A percentile compares a stretch with the other conserved stretches of the same genome.
Evolutionary conservation across 2,329 filamentous ascomycete genomes (phyloP).

Genomic region (Colletotrichum kahawae): DNA sequence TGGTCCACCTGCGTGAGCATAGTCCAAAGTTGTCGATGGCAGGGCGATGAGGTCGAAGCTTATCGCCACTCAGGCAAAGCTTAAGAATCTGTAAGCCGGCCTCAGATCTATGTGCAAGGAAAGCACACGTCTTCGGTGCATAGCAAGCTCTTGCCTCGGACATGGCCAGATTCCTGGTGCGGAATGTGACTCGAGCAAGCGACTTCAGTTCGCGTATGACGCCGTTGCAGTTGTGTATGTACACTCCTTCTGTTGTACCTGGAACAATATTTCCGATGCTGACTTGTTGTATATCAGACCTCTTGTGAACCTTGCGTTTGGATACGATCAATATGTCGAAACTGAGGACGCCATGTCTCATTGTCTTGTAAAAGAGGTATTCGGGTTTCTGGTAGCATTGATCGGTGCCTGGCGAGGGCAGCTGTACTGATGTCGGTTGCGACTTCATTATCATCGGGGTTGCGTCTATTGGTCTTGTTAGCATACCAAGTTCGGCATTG

Average conservation of each 20-base stretch:
- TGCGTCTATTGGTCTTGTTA: neutral
- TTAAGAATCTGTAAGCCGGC: neutral
- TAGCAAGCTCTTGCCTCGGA: neutral
- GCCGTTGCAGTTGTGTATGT: neutral
- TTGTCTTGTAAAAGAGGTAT: neutral
- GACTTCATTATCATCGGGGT: neutral
- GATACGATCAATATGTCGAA: neutral
- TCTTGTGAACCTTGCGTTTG: neutral
- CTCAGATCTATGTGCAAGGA: neutral
- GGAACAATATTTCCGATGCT: neutral
- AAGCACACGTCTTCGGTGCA: neutral
- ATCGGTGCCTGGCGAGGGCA: fast-evolving
- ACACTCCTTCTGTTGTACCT: neutral
- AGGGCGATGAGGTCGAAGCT: neutral
- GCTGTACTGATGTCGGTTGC: neutral
- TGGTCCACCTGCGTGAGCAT: neutral
- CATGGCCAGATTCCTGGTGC: neutral
- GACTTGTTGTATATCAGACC: neutral
- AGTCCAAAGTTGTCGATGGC: neutral
- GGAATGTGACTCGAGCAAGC: neutral
- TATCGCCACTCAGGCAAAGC: neutral
- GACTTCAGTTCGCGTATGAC: neutral
- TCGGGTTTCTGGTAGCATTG: neutral
- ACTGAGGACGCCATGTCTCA: neutral
- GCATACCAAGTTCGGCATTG: neutral